Evolutionary conservation across 1,139 yeast species (phyloP).

Genomic region (Meyerozyma smithsonii): DNA sequence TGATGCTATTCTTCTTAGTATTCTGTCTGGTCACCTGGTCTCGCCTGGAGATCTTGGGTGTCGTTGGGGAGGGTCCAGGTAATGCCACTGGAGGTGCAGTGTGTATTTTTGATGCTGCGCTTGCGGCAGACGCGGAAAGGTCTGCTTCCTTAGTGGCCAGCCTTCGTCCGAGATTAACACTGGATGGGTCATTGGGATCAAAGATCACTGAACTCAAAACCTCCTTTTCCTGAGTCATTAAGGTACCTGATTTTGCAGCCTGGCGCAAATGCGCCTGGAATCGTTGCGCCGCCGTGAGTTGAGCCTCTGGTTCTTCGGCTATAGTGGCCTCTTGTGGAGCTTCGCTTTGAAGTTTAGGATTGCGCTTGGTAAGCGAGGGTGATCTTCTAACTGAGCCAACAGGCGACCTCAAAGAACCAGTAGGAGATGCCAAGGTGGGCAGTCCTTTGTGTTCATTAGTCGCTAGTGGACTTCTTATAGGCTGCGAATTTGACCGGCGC

Average conservation of each 20-base stretch:
- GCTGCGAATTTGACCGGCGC: conserved; percentile 39
- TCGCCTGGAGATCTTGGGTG: conserved; percentile 11
- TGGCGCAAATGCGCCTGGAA: conserved; percentile 37
- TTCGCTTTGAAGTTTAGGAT: conserved; percentile 15
- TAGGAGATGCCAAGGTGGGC: conserved; percentile 9
- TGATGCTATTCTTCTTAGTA: conserved; percentile 27
- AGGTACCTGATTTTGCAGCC: conserved; percentile 36
- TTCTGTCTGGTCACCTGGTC: conserved; percentile 31
- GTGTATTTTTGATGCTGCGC: conserved; percentile 4
- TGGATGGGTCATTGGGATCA: conserved; percentile 38
- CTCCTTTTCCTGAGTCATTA: conserved; percentile 39
- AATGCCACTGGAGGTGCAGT: conserved; percentile 5
- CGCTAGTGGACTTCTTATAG: conserved; percentile 17
- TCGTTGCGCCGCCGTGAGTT: conserved; percentile 36
- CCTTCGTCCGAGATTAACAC: conserved; percentile 20
- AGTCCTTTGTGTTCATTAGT: background rate
- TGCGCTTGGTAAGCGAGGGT: conserved; percentile 10
- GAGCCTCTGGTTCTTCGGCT: conserved; percentile 7
- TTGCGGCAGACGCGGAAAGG: conserved; percentile 6
- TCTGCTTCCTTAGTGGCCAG: background rate
- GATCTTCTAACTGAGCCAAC: conserved; percentile 3
- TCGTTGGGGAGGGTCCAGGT: conserved; percentile 6
- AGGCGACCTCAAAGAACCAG: conserved; percentile 7
- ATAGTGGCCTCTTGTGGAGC: conserved; percentile 5
- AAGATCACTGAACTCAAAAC: conserved; percentile 31